These are phyloP conservation scores for Phytophthora citricola DNA, from an alignment of 352 stramenopile genomes.

Conservation along the genomic window DNA sequence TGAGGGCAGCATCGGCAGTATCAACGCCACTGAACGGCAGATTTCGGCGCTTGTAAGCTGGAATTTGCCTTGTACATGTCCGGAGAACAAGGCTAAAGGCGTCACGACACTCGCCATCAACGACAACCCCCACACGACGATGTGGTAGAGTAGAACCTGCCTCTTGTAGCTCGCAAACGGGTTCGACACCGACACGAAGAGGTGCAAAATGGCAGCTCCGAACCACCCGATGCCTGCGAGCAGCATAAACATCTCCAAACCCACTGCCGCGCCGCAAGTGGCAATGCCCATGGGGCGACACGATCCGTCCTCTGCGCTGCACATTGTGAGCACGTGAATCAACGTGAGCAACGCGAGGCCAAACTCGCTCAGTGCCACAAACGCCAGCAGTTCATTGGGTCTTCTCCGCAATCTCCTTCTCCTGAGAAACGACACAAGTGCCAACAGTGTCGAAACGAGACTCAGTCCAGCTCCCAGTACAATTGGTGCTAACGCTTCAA, in stretches of 20 bases:
- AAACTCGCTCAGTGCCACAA: constrained; percentile 69
- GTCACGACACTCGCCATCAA: constrained; percentile 49
- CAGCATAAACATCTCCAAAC: constrained; percentile 69
- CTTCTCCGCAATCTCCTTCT: constrained; percentile 43
- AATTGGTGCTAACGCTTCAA: constrained; percentile 51
- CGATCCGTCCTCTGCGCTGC: constrained; percentile 34
- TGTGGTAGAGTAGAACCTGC: constrained; percentile 64
- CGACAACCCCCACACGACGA: constrained; percentile 58
- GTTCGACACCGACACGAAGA: constrained; percentile 80
- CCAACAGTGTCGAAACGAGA: constrained; percentile 55
- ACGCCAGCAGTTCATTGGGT: constrained; percentile 75
- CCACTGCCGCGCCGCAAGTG: constrained; percentile 43
- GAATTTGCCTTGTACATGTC: constrained; percentile 39
- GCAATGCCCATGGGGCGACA: constrained; percentile 49
- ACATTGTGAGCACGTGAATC: constrained; percentile 53
- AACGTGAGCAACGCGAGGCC: constrained; percentile 56
- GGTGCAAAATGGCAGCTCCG: constrained; percentile 68
- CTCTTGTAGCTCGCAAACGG: constrained; percentile 78
- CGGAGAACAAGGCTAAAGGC: constrained; percentile 52
- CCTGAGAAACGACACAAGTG: constrained; percentile 61
- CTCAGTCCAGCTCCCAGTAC: constrained; percentile 59
- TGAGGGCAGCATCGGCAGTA: constrained; percentile 53
- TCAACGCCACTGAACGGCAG: constrained; percentile 55
- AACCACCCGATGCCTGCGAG: constrained; percentile 73
- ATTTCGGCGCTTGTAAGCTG: constrained; percentile 56